phyloP scores from a whole-genome alignment of 164 flowering plant genomes.

The Vitis cinerea region DNA sequence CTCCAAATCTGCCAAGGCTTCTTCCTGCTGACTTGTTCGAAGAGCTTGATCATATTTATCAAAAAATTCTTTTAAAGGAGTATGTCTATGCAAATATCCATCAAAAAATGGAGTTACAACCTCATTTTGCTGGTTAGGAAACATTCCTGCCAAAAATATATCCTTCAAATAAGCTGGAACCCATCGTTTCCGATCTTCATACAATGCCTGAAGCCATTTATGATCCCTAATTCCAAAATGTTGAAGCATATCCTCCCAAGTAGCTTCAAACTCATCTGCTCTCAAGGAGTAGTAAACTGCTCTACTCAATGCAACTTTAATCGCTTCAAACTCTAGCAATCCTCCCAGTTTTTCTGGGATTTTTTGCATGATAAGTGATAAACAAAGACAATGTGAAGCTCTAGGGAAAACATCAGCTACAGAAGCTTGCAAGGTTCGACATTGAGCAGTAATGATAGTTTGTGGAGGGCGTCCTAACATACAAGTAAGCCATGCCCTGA shows the following conservation, averaged over 20 bases:
- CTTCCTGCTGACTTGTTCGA: slow-evolving; percentile 29
- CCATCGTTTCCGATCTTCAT: slow-evolving; percentile 49
- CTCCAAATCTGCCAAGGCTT: slow-evolving; percentile 39
- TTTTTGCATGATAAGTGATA: slow-evolving; percentile 37
- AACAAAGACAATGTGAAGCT: slow-evolving; percentile 37
- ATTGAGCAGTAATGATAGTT: slow-evolving; percentile 40
- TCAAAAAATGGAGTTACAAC: slow-evolving; percentile 26
- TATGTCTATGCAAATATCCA: slow-evolving; percentile 33
- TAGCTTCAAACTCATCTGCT: slow-evolving; percentile 43
- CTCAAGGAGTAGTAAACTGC: slow-evolving; percentile 33
- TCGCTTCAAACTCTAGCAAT: slow-evolving; percentile 29
- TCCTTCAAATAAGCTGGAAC: slow-evolving; percentile 47
- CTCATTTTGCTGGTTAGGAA: slow-evolving; percentile 17
- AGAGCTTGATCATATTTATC: slow-evolving; percentile 35
- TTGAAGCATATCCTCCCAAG: slow-evolving; percentile 48
- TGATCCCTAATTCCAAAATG: slow-evolving; percentile 33
- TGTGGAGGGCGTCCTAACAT: slow-evolving; percentile 52
- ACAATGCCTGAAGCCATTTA: slow-evolving; percentile 37
- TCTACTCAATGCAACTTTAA: slow-evolving; percentile 21
- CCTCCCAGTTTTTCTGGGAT: slow-evolving; percentile 32
- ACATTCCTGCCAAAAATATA: slow-evolving; percentile 39
- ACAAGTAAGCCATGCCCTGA: slow-evolving; percentile 58
- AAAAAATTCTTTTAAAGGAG: slow-evolving; percentile 38
- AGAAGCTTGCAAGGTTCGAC: slow-evolving; percentile 32
- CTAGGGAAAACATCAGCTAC: slow-evolving; percentile 50